Evolutionary conservation across 2,329 filamentous ascomycete species (phyloP).

Genomic region (Tolypocladium tundrense): DNA sequence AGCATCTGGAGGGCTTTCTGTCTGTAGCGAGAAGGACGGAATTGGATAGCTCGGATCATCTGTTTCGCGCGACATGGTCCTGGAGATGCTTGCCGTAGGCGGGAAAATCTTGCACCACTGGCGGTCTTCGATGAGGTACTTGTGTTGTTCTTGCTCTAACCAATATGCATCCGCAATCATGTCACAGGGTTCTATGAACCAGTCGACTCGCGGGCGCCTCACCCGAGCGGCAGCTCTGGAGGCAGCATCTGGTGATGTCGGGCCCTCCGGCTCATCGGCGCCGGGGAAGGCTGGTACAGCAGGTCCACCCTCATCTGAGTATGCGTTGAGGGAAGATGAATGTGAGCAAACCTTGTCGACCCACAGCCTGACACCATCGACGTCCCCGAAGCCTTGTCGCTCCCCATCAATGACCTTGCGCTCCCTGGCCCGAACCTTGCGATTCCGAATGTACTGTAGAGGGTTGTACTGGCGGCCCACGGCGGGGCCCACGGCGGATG

Average conservation of each 20-base stretch:
- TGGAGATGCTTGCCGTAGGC: slow-evolving; percentile 16
- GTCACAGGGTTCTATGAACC: slow-evolving; percentile 75
- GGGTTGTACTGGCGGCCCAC: slow-evolving; percentile 77
- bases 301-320: slow-evolving; percentile 12
- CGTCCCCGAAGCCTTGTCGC: slow-evolving; percentile 66
- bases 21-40: slow-evolving; percentile 15
- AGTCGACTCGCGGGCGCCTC: slow-evolving; percentile 69
- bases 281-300: slow-evolving; percentile 34
- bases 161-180: slow-evolving; percentile 85
- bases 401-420: slow-evolving; percentile 64
- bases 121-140: slow-evolving; percentile 69
- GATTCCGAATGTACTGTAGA: slow-evolving; percentile 83
- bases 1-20: slow-evolving; percentile 10
- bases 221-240: slow-evolving; percentile 44
- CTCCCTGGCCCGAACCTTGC: slow-evolving; percentile 73
- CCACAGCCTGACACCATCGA: slow-evolving; percentile 64
- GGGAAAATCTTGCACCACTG: slow-evolving; percentile 65
- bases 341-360: slow-evolving; percentile 51
- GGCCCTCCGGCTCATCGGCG: slow-evolving; percentile 33
- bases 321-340: slow-evolving; percentile 14
- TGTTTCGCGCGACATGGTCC: slow-evolving; percentile 20
- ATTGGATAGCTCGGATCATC: slow-evolving; percentile 13
- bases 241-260: slow-evolving; percentile 31
- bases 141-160: slow-evolving; percentile 76
- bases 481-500: slow-evolving; percentile 38